Conservation (phyloP, 108 stramenopile species). For the Nitzschia sp. region DNA sequence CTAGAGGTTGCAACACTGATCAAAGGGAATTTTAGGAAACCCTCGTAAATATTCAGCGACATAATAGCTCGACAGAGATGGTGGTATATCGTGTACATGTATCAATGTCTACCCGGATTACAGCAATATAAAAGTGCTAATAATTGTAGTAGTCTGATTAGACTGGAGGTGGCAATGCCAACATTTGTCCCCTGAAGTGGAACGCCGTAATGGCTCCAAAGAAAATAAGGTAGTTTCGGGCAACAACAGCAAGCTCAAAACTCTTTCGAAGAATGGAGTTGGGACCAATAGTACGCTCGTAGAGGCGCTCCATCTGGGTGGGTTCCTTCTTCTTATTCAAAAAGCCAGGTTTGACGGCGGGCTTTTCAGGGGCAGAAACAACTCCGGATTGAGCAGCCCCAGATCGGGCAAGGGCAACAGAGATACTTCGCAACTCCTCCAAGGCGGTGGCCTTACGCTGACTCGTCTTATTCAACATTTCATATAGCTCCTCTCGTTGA, state of each 20-base stretch:
- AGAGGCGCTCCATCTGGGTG: slow-evolving; percentile 46
- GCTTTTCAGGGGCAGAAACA: slow-evolving; percentile 17
- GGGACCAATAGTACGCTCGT: slow-evolving; percentile 64
- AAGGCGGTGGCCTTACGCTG: slow-evolving; percentile 69
- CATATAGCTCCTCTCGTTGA: slow-evolving; percentile 68
- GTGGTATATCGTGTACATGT: too few species aligned
- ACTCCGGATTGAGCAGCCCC: slow-evolving; percentile 21
- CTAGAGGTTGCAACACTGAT: background rate
- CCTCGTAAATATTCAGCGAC: too few species aligned
- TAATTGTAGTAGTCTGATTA: slow-evolving; percentile 25
- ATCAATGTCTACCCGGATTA: too few species aligned
- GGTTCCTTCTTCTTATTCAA: slow-evolving; percentile 59
- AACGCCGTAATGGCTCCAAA: slow-evolving; percentile 59
- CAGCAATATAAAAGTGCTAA: too few species aligned
- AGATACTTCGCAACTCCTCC: slow-evolving; percentile 59
- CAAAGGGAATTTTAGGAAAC: too few species aligned
- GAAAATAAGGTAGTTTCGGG: slow-evolving; percentile 79
- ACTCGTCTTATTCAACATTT: slow-evolving; percentile 69
- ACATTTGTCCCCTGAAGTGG: slow-evolving; percentile 71
- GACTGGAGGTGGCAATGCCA: slow-evolving; percentile 81
- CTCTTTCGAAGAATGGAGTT: slow-evolving; percentile 58
- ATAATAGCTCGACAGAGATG: too few species aligned
- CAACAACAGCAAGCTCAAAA: slow-evolving; percentile 46
- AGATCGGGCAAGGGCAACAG: slow-evolving; percentile 46
- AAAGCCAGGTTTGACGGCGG: slow-evolving; percentile 76